These are phyloP conservation scores for Saccharomyces kudriavzevii DNA, from an alignment of 805 yeast genomes.

Conservation along the genomic window DNA sequence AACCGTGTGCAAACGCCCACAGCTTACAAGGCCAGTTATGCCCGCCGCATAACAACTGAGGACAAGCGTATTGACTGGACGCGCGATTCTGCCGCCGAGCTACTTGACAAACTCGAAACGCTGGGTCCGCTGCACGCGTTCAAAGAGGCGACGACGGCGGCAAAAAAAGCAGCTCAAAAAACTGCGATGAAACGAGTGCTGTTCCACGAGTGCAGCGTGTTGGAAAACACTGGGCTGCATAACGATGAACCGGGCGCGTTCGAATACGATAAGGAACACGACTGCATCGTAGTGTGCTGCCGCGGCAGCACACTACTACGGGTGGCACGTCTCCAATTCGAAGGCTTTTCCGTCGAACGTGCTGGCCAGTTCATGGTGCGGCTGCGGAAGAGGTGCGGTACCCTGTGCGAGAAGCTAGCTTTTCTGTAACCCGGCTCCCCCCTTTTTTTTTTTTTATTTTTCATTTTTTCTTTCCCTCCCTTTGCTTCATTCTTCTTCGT, in stretches of 20 bases:
- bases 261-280: slow-evolving; percentile 10
- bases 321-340: slow-evolving; percentile 40
- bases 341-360: slow-evolving; percentile 43
- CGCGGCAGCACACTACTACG: slow-evolving; percentile 34
- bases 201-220: slow-evolving; percentile 33
- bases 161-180: slow-evolving; percentile 22
- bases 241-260: slow-evolving; percentile 28
- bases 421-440: background rate
- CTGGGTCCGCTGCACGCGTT: slow-evolving; percentile 50
- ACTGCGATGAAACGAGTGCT: slow-evolving; percentile 39
- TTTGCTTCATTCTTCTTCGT: background rate
- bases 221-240: background rate
- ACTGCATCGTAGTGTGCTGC: slow-evolving; percentile 36
- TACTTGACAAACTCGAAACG: slow-evolving; percentile 40
- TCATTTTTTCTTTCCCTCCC: background rate
- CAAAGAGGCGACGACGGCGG: slow-evolving; percentile 31
- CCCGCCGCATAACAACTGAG: slow-evolving; percentile 43
- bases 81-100: slow-evolving; percentile 28
- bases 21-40: slow-evolving; percentile 33
- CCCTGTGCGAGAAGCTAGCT: background rate
- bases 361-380: slow-evolving; percentile 38
- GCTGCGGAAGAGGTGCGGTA: slow-evolving; percentile 38
- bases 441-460: background rate
- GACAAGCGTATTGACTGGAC: slow-evolving; percentile 45
- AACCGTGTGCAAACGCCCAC: slow-evolving; percentile 10